Base-by-base conservation (phyloP, 1,284 basidiomycete genomes). In the Sporisorium reilianum region DNA sequence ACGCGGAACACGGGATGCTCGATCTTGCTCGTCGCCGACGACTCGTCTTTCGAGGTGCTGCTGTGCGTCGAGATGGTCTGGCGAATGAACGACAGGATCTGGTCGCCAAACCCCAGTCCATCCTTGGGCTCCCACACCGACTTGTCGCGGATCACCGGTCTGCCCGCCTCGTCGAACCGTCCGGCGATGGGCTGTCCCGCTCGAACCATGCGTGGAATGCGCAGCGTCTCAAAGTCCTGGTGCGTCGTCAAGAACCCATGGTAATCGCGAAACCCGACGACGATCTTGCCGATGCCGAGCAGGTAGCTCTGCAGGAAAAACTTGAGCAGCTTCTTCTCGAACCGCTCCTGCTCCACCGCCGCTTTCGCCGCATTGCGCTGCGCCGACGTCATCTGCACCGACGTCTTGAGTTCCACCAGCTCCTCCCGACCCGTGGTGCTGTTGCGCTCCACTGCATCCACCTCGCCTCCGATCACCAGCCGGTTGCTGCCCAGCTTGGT, bases 371-470 rank as follows among this genome's bases (percentile, higher is more conserved):
- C 30, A n/a, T 70, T 63, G 53, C 48, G 54, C 7, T 61, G 64
- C 0, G 34, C 41, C 5, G 54, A 42, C 1, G 65, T 62, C n/a
- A 97, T 93, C 23, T 88, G 85, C 84, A 94, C 87, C 30, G 94
- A 95, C 1, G 96, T 98, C 87, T 98, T 99, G 67, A 99, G 88
- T 84, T 99, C 96, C 11, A 98, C 90, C 79, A 93, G 91, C 20
- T 78, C 75, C 25, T 71, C 67, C 1, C 53, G 26, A 7, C 60
- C 56, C 6, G 58, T 54, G 4, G 20, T 48, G 0, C 8, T 42
- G 59, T 38, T 53, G 34, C 23, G 68, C 40, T 64, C 34, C 18
- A 96, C 91, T 80, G 95, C 97, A 84, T 99, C 95, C 1, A 97
- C 95, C 85, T 98, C 95, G 14, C 96, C 96, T 0, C 95, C 95